Conservation (phyloP, 2,329 filamentous ascomycete genomes). For the Paraphaeosphaeria sporulosa region DNA sequence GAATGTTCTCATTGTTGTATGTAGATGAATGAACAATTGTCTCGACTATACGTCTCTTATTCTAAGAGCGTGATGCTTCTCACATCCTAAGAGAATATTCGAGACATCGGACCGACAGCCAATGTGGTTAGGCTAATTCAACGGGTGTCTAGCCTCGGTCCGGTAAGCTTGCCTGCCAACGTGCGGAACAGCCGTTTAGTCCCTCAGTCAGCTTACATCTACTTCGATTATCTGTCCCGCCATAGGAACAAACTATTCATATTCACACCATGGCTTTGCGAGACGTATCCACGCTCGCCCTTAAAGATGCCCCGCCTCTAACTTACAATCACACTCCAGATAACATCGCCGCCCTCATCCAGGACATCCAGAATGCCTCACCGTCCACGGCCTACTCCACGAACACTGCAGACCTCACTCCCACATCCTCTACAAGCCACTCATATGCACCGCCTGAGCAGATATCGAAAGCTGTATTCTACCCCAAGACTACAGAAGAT, state of each 20-base stretch:
- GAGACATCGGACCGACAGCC: background rate
- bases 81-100: background rate
- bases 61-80: too few species aligned
- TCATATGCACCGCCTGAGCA: slow-evolving; percentile 39
- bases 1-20: background rate
- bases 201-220: background rate
- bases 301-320: slow-evolving; percentile 12
- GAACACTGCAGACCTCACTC: slow-evolving; percentile 15
- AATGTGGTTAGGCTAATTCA: background rate
- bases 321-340: slow-evolving; percentile 24
- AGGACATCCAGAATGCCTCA: background rate
- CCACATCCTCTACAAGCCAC: slow-evolving; percentile 34
- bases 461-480: slow-evolving; percentile 67
- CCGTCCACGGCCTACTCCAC: slow-evolving; percentile 21
- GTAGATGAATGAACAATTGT: slow-evolving; percentile 1
- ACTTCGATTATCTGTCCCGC: background rate
- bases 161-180: slow-evolving; percentile 2
- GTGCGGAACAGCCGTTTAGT: background rate
- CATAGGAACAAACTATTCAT: background rate
- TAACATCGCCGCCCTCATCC: slow-evolving; percentile 20
- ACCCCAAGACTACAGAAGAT: slow-evolving; percentile 77
- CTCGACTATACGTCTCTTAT: background rate
- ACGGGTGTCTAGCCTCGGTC: slow-evolving; percentile 5
- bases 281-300: slow-evolving; percentile 20
- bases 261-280: background rate